These are phyloP conservation scores for Sicyos baderoa DNA, from an alignment of 306 rosid species.

Conservation along the genomic window DNA sequence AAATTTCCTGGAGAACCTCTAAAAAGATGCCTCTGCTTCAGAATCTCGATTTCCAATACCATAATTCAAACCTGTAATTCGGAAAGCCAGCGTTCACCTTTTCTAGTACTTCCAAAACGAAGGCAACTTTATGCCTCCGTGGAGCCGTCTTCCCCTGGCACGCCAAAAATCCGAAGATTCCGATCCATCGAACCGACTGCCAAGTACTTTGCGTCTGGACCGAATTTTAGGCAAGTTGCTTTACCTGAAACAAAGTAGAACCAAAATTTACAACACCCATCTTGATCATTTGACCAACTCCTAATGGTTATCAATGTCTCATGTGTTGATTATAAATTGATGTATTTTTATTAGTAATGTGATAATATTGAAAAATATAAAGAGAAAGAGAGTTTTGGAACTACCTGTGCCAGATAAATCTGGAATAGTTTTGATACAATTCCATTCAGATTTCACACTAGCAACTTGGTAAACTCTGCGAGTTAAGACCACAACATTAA, in stretches of 20 bases:
- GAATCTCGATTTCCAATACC: neutral
- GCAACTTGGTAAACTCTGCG: conserved; percentile 95
- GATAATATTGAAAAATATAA: neutral
- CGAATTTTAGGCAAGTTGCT: conserved; percentile 65
- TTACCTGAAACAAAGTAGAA: conserved; percentile 44
- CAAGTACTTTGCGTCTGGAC: conserved; percentile 76
- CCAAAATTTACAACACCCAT: neutral
- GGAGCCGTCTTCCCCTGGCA: conserved; percentile 46
- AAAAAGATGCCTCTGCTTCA: neutral
- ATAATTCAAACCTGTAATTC: neutral
- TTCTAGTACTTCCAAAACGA: conserved; percentile 1
- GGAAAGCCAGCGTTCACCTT: neutral
- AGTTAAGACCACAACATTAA: conserved; percentile 25
- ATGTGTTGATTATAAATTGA: too few species aligned
- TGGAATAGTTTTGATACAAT: conserved; percentile 77
- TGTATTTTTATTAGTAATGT: too few species aligned
- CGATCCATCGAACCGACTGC: conserved; percentile 93
- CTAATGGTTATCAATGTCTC: too few species aligned
- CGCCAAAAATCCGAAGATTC: conserved; percentile 82
- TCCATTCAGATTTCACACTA: conserved; percentile 92
- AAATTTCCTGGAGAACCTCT: neutral
- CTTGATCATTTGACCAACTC: too few species aligned
- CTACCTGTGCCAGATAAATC: conserved; percentile 97
- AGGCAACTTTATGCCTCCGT: conserved; percentile 33
- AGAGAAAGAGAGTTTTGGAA: neutral